Base-by-base conservation (phyloP, 2,329 filamentous ascomycete genomes). In the Diatrype stigma region DNA sequence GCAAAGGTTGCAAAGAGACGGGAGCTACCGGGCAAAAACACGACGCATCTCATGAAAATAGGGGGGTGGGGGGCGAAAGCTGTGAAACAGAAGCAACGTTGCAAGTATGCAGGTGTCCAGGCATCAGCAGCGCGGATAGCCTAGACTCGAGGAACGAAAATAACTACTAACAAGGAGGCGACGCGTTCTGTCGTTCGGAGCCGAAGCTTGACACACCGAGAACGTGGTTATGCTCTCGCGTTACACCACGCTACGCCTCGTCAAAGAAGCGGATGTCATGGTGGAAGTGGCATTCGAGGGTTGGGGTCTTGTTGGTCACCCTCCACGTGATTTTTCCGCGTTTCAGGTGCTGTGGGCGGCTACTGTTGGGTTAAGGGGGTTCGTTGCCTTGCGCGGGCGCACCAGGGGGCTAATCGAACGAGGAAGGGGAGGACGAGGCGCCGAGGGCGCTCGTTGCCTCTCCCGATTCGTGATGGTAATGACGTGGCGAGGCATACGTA, bases 121-220 rank as follows among this genome's bases (percentile, higher is more conserved):
- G 42, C 17, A 28, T 50, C 55, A 6, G 45, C 55, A 3, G 6
- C 12, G 6, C 55, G 51, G 32, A 59, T 37, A 8, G 48, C 47
- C 28, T 59, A 56, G 1, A 60, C 30, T 3, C 49, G 4, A 60
- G 44, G 14, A 60, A 58, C 3, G 45, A 50, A 32, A 55, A 46
- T 16, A 51, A 16, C 45, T 58, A 54, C 54, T 54, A 58, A n/a
- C n/a, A n/a, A n/a, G n/a, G n/a, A n/a, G n/a, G n/a, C 51, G 52
- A 53, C 32, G 40, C 44, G 14, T 55, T 26, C n/a, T 8, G 38
- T 58, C 57, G 17, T 45, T 58, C 57, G 17, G 42, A 46, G 2
- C 47, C 51, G 30, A 57, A 23, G 11, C 42, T 45, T 11, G 53
- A 52, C 6, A 52, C 6, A 46, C 32, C 1, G 52, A 40, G 47